Conservation (phyloP, 2,329 filamentous ascomycete genomes). For the Botryotinia calthae region DNA sequence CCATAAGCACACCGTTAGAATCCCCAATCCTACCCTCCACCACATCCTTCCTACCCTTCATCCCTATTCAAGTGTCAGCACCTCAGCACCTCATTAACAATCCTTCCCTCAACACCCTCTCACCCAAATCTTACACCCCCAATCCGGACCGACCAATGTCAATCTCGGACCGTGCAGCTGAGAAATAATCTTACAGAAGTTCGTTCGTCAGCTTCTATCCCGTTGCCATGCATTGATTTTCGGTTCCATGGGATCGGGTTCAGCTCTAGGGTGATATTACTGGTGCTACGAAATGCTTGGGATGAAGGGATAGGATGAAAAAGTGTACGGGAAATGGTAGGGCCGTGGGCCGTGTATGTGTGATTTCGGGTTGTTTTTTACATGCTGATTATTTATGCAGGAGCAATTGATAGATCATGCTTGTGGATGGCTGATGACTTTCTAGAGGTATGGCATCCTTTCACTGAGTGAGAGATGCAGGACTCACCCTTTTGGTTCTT, state of each 20-base stretch:
- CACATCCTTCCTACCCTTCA: neutral
- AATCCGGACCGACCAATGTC: neutral
- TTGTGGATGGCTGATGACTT: neutral
- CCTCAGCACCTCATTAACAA: neutral
- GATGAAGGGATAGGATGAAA: neutral
- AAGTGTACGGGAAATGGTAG: neutral
- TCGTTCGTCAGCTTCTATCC: constrained; percentile 1
- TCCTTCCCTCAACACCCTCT: neutral
- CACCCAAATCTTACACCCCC: neutral
- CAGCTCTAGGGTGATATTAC: neutral
- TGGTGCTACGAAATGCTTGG: neutral
- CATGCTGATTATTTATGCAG: neutral
- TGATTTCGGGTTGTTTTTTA: neutral
- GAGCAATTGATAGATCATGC: neutral
- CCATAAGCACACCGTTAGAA: neutral
- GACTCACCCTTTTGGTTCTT: neutral
- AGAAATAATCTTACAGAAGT: neutral
- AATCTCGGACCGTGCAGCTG: neutral
- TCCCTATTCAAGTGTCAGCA: neutral
- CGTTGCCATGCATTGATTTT: neutral
- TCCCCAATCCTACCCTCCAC: neutral
- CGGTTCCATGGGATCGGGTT: constrained; percentile 11
- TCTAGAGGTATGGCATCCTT: neutral
- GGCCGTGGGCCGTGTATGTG: neutral
- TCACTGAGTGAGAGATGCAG: neutral